phyloP scores from a whole-genome alignment of 495 filamentous ascomycete genomes.

The Hypoxylon intermedium region DNA sequence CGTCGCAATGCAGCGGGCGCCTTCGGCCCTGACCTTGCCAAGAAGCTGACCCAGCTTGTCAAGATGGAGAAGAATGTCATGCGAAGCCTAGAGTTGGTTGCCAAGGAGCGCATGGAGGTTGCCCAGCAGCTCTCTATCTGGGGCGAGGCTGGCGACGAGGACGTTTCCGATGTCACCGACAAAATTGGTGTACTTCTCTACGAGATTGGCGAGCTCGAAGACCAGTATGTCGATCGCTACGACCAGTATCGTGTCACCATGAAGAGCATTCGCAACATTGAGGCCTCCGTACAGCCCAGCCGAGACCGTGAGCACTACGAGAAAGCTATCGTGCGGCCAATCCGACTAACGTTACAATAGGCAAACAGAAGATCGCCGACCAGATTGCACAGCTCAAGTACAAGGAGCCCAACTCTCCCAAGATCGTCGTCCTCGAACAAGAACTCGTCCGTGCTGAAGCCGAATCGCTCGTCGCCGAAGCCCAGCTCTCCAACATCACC shows the following conservation, averaged over 20 bases:
- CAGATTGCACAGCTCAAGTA: conserved; percentile 99
- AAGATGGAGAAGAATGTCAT: conserved; percentile 99
- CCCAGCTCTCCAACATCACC: conserved; percentile 97
- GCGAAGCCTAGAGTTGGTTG: conserved; percentile 95
- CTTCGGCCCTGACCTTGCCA: conserved; percentile 94
- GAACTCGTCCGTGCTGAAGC: conserved; percentile 98
- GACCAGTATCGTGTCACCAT: conserved; percentile 99
- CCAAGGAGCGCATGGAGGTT: conserved; percentile 95
- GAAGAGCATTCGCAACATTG: conserved; percentile 98
- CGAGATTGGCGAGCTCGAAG: conserved; percentile 97
- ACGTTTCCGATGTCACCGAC: conserved; percentile 98
- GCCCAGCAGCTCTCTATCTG: conserved; percentile 99
- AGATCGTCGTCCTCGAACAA: conserved; percentile 96
- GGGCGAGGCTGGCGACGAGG: conserved; percentile 95
- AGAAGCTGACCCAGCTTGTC: conserved; percentile 95
- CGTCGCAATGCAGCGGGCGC: conserved; percentile 89
- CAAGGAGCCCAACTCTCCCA: conserved; percentile 97
- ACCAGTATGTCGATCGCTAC: conserved; percentile 97
- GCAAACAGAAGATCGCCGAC: conserved; percentile 99
- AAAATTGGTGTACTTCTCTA: conserved; percentile 98
- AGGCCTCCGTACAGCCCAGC: conserved; percentile 96
- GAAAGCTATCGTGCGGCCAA: not conserved
- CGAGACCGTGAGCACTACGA: conserved; percentile 76
- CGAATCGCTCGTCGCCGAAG: conserved; percentile 96
- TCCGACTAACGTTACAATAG: conserved; percentile 50